Evolutionary conservation across 106 monocot genomes (phyloP).

Genomic region (Vanilla planifolia): DNA sequence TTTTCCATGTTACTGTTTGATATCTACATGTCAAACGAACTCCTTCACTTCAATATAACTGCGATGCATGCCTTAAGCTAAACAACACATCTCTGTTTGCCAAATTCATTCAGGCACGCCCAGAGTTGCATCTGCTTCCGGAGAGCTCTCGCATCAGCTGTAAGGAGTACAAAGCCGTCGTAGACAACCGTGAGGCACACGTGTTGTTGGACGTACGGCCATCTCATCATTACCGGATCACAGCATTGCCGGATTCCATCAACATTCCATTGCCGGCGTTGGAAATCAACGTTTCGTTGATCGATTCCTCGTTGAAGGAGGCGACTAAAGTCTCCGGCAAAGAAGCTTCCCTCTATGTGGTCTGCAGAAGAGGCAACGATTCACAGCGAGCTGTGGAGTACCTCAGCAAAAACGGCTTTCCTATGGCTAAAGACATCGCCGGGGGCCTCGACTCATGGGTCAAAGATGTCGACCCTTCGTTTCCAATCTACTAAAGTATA

Average conservation of each 20-base stretch:
- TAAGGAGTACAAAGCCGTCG: conserved; percentile 48
- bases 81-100: no score
- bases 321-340: conserved; percentile 5
- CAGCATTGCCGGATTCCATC: conserved; percentile 66
- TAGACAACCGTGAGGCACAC: conserved; percentile 55
- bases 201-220: conserved; percentile 85
- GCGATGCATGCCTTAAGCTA: background rate
- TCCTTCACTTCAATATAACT: background rate
- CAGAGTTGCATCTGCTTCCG: conserved; percentile 48
- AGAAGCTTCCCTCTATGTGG: conserved; percentile 49
- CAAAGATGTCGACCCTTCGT: conserved; percentile 50
- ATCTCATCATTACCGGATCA: conserved; percentile 72
- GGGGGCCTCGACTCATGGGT: conserved; percentile 93
- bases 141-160: conserved; percentile 52
- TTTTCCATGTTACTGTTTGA: no score
- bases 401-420: conserved; percentile 62
- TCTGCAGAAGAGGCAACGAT: conserved; percentile 93
- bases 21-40: no score
- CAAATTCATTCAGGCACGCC: conserved; percentile 44
- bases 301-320: conserved; percentile 41
- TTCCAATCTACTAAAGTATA: conserved; percentile 47
- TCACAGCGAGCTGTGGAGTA: conserved; percentile 76
- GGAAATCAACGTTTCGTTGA: conserved; percentile 35
- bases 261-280: conserved; percentile 67
- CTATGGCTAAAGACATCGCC: conserved; percentile 65